Evolutionary conservation across 768 basidiomycete species (phyloP), one percentile per base, ranked within the genome.

Genomic region (Lyophyllum decastes): DNA sequence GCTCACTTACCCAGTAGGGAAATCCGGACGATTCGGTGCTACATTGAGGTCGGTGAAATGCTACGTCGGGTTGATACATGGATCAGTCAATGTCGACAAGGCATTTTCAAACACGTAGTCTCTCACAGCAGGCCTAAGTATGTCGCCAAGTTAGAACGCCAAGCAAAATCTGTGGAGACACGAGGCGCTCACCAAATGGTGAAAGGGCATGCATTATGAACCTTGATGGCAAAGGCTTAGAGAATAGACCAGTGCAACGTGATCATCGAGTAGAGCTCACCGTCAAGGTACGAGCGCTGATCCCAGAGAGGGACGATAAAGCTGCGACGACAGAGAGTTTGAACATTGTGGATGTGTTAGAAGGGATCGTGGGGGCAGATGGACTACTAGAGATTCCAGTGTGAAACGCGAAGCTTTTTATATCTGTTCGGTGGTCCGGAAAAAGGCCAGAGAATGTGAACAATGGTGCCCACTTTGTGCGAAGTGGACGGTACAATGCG

Each of bases 111-210:
- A 14, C 6, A 9, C 4, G 44, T 19, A 10, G 14, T 24, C 2
- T 58, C 70, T 54, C 67, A 80, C 74, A 35, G 77, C 81, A 43
- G 80, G 82, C 82, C 82, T 82, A 50, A n/a, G 49, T 19, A 27
- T 30, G 30, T 30, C 30, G 10, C 30, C 10, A 4, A 10, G 30
- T 30, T 4, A 30, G 30, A 30, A 30, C 30, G 10, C 30, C 10
- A 10, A 5, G 10, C 30, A 30, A 30, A 10, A 4, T 30, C 30
- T 30, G 30, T 10, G 10, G 30, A 5, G 30, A 30, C 30, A 30
- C 5, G 10, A 30, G 8, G 21, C 9, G 40, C 72, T 55, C 57
- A 80, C 82, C 82, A 82, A 49, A 83, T 67, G 1, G 81, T 81
- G 66, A 79, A 83, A 2, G 79, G 70, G 60, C 80, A 82, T 2